Evolutionary conservation across 345 rosid species (phyloP).

Genomic region (Lagerstroemia speciosa): DNA sequence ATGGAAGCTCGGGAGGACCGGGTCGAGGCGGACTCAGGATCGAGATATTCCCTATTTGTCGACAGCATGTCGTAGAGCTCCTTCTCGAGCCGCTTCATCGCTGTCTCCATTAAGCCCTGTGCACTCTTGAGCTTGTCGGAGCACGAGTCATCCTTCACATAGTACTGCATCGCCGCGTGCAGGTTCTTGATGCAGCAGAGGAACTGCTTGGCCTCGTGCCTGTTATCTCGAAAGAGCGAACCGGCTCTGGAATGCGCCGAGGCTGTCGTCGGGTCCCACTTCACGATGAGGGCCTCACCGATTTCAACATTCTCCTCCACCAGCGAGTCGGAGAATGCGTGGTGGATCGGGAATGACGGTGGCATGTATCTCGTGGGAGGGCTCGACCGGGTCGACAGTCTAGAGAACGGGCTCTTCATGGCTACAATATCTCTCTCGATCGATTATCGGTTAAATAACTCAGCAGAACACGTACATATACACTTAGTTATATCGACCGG

Average conservation of each 20-base stretch:
- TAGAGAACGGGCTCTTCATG: conserved; percentile 20
- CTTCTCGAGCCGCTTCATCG: conserved; percentile 61
- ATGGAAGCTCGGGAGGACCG: conserved; percentile 25
- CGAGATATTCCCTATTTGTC: conserved; percentile 36
- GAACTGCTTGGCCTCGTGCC: conserved; percentile 44
- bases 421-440: not conserved
- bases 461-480: too few species aligned
- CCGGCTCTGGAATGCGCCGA: not conserved
- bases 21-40: conserved; percentile 43
- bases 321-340: conserved; percentile 43
- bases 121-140: conserved; percentile 50
- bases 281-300: conserved; percentile 29
- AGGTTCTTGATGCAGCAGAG: conserved; percentile 33
- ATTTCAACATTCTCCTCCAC: conserved; percentile 39
- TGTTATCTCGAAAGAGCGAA: conserved; percentile 33
- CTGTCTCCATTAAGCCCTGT: conserved; percentile 40
- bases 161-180: conserved; percentile 57
- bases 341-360: conserved; percentile 20
- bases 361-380: conserved; percentile 23
- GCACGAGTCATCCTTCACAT: conserved; percentile 17
- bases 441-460: too few species aligned
- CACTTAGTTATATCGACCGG: too few species aligned
- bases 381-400: conserved; percentile 14
- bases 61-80: conserved; percentile 67
- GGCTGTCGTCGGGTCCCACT: conserved; percentile 25